phyloP scores from a whole-genome alignment of 164 flowering plant genomes.

The Piper longum region DNA sequence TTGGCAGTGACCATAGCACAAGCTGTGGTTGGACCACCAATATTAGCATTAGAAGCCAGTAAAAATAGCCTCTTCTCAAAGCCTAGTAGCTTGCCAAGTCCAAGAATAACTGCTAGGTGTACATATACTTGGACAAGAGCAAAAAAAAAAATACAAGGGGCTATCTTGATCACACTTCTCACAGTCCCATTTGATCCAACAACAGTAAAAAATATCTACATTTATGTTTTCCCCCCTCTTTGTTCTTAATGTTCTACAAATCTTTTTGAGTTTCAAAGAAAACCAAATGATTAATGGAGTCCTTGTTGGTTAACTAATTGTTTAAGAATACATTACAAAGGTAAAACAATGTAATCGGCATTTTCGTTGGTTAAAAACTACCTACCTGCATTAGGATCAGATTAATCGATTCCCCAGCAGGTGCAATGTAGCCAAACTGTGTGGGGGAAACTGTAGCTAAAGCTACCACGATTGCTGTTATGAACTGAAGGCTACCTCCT shows the following conservation, averaged over 20 bases:
- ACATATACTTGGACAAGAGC: slow-evolving; percentile 58
- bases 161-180: slow-evolving; percentile 61
- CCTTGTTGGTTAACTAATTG: too few species aligned
- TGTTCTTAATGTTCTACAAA: too few species aligned
- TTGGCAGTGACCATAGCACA: slow-evolving; percentile 91
- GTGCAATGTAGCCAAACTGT: slow-evolving; percentile 52
- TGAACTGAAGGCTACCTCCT: slow-evolving; percentile 54
- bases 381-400: slow-evolving; percentile 69
- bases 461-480: slow-evolving; percentile 53
- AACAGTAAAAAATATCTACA: slow-evolving; percentile 52
- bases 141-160: slow-evolving; percentile 81
- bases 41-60: slow-evolving; percentile 87
- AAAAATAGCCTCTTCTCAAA: slow-evolving; percentile 53
- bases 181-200: slow-evolving; percentile 81
- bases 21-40: slow-evolving; percentile 94
- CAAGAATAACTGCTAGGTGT: slow-evolving; percentile 66
- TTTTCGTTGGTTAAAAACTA: not conserved
- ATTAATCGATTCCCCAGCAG: slow-evolving; percentile 64
- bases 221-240: too few species aligned
- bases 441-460: slow-evolving; percentile 58
- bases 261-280: too few species aligned
- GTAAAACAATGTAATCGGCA: too few species aligned
- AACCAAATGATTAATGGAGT: too few species aligned
- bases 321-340: too few species aligned
- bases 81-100: slow-evolving; percentile 52